Evolutionary conservation across 495 filamentous ascomycete genomes (phyloP).

Genomic region (Penicillium coffeae): DNA sequence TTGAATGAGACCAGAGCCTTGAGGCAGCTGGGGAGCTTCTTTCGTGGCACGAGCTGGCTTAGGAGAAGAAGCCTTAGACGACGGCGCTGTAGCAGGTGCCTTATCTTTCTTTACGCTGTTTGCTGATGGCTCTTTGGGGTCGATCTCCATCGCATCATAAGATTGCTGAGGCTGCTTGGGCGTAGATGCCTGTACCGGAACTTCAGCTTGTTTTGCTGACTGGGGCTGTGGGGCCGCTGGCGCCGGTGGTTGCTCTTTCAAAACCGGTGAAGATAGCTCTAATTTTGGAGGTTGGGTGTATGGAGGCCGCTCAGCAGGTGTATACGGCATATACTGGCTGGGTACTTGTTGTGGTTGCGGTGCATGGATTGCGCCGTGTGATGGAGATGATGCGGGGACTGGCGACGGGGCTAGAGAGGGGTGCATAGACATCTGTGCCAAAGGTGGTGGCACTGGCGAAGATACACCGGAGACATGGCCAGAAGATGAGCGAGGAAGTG

Average conservation of each 20-base stretch:
- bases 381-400: constrained; percentile 22
- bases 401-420: constrained; percentile 27
- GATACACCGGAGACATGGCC: constrained; percentile 27
- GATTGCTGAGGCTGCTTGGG: constrained; percentile 13
- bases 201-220: constrained; percentile 6
- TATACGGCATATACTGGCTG: constrained; percentile 30
- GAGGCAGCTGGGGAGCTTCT: constrained; percentile 53
- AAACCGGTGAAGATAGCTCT: constrained; percentile 18
- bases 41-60: constrained; percentile 53
- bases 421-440: constrained; percentile 22
- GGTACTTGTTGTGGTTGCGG: constrained; percentile 22
- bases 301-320: constrained; percentile 16
- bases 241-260: constrained; percentile 20
- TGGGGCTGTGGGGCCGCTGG: constrained; percentile 2
- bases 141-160: constrained; percentile 38
- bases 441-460: constrained; percentile 26
- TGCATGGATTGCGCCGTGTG: constrained; percentile 18
- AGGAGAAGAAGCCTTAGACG: constrained; percentile 57
- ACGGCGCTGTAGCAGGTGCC: constrained; percentile 40
- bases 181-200: constrained; percentile 15
- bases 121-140: constrained; percentile 23
- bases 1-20: constrained; percentile 65
- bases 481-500: constrained; percentile 30
- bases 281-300: constrained; percentile 20
- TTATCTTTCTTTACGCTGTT: constrained; percentile 36